Base-by-base conservation (phyloP, 2,329 filamentous ascomycete genomes). In the Thelonectria discophora region DNA sequence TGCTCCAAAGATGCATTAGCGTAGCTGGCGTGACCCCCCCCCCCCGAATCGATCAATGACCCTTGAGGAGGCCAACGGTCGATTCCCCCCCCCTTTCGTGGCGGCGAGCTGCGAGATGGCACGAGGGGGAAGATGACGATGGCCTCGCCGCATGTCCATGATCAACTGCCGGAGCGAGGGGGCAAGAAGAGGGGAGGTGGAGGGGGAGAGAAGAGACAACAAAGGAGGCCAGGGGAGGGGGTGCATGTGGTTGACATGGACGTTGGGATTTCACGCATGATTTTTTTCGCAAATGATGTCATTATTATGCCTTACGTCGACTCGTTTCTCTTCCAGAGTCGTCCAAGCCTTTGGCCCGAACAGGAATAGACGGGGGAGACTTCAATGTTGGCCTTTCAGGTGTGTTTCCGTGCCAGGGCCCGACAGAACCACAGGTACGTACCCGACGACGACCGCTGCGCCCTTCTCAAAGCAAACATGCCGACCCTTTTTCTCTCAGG, bases 201-300 rank as follows among this genome's bases (percentile, higher is more conserved):
- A 32, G 42, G 20, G 43, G 43, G 46, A 49, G 46, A 49, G 27
- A 49, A 49, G 46, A 49, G 46, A 17, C 45, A 47, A 47, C 24
- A 34, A 11, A 10, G 24, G 7, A 7, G 24, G 24, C 24, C 24
- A n/a, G n/a, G n/a, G n/a, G n/a, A n/a, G n/a, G n/a, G n/a, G n/a
- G n/a, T n/a, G n/a, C n/a, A n/a, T n/a, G n/a, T n/a, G n/a, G 24
- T 13, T n/a, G 18, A 34, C 12, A 24, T 17, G 43, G 20, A 21
- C 11, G 18, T 46, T n/a, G 2, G 13, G 3, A 15, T 24, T 30
- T 27, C 43, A 27, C 43, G 43, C 43, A 47, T 47, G 43, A 21
- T n/a, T 27, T 30, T 12, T 24, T 24, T n/a, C n/a, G 24, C 43
- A 9, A 30, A 13, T 47, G 17, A 47, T 47, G 43, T 20, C 43